Evolutionary conservation across 495 filamentous ascomycete genomes (phyloP), one percentile per base, ranked within the genome.

Genomic region (Xylaria longipes): DNA sequence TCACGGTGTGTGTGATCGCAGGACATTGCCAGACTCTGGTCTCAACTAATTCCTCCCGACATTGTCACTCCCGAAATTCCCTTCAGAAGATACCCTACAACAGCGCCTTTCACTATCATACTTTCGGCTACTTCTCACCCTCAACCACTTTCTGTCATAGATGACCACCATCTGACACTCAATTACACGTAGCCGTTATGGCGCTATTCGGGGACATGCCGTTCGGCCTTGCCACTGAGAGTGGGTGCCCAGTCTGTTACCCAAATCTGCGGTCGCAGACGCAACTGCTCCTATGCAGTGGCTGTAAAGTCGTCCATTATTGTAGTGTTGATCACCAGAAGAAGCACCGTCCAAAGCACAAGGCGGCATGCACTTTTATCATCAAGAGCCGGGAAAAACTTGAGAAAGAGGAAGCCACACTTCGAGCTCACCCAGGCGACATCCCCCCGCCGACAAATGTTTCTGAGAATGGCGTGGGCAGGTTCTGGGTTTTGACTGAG

Each of bases 231-330:
- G 48, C 33, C 50, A 9, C 25, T 31, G 27, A 5, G 50, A 43
- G 50, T 45, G 65, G 65, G 3, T 68, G 65, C 63, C 63, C 63
- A 65, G 31, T 37, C 63, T 65, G 63, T 35, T 68, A 60, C 39
- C 37, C 65, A 68, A 58, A 56, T 0, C 50, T 27, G 15, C 48
- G 22, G 65, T 58, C 63, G 29, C 63, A 52, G n/a, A 65, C 63
- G 63, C 63, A 50, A 65, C 71, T 75, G 5, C 57, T 75, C 15
- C 72, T 74, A 29, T 89, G 86, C 71, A 63, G 74, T 33, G 79
- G 72, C 45, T 89, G 87, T 73, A 81, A 80, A 69, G 79, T 82
- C 6, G 72, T 82, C 35, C 62, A 70, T 22, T 89, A 89, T 73
- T 89, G 87, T 72, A 73, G 78, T 65, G 69, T 71, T 17, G 82